Conservation (phyloP, 805 yeast species). For the Dipodascus geniculatus region DNA sequence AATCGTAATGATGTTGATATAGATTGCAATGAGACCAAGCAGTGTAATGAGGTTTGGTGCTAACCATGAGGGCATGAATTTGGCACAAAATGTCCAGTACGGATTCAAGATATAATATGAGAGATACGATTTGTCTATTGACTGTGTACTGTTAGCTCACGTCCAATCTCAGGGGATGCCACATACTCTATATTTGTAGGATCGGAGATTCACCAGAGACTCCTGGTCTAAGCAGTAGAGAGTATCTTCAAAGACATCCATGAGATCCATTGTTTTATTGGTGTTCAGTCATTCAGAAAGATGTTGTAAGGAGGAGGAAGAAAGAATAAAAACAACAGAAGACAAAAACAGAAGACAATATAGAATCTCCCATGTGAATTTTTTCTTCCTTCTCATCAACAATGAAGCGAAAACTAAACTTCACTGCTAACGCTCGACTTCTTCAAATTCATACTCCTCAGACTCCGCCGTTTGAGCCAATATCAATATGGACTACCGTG, state of each 20-base stretch:
- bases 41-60: constrained; percentile 91
- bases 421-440: background rate
- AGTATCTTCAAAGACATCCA: background rate
- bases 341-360: background rate
- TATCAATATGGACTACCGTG: background rate
- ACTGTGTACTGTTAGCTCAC: constrained; percentile 10
- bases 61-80: constrained; percentile 76
- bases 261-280: background rate
- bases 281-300: background rate
- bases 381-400: no score
- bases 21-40: constrained; percentile 61
- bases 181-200: constrained; percentile 20
- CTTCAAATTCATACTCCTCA: background rate
- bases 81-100: constrained; percentile 75
- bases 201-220: constrained; percentile 16
- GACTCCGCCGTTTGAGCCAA: background rate
- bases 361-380: no score
- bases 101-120: constrained; percentile 70
- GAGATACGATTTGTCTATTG: constrained; percentile 70
- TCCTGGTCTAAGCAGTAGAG: constrained; percentile 11
- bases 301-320: background rate
- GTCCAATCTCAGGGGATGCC: no score
- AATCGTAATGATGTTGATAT: constrained; percentile 49
- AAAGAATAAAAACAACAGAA: background rate
- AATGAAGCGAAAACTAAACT: background rate